phyloP scores from a whole-genome alignment of 345 rosid species.

The Microcos paniculata region DNA sequence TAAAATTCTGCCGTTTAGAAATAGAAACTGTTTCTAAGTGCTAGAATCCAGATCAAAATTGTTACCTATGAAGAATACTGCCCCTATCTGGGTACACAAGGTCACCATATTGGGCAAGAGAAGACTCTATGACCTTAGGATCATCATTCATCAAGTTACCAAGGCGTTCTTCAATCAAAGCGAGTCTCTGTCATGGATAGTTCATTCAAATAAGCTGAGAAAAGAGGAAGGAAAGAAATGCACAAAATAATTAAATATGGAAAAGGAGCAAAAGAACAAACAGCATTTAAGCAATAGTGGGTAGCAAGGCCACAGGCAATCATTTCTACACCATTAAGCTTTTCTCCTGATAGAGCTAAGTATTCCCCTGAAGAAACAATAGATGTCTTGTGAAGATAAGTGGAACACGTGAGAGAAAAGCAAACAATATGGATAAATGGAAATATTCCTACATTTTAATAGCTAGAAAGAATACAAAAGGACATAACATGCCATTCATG shows the following conservation, averaged over 20 bases:
- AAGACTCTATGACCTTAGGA: slow-evolving; percentile 62
- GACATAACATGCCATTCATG: neutral
- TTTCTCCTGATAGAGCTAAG: slow-evolving; percentile 88
- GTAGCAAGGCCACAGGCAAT: slow-evolving; percentile 95
- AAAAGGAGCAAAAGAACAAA: slow-evolving; percentile 33
- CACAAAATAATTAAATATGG: slow-evolving; percentile 14
- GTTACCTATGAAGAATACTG: slow-evolving; percentile 70
- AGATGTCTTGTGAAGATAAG: neutral
- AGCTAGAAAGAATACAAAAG: slow-evolving; percentile 9
- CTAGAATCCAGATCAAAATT: neutral
- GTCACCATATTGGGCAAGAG: slow-evolving; percentile 89
- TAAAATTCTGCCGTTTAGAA: neutral
- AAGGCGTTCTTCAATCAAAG: slow-evolving; percentile 71
- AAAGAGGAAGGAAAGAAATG: neutral
- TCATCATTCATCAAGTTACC: slow-evolving; percentile 82
- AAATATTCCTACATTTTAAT: neutral
- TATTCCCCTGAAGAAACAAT: slow-evolving; percentile 64
- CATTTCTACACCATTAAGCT: slow-evolving; percentile 87
- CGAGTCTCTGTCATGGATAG: slow-evolving; percentile 58
- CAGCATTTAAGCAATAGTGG: slow-evolving; percentile 68
- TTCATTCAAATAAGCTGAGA: slow-evolving; percentile 12
- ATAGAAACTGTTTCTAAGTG: neutral
- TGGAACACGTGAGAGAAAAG: neutral
- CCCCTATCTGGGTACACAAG: slow-evolving; percentile 68
- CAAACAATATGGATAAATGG: neutral